These are phyloP conservation scores for Colletotrichum zoysiae DNA, from an alignment of 2,329 filamentous ascomycete genomes.

Conservation along the genomic window DNA sequence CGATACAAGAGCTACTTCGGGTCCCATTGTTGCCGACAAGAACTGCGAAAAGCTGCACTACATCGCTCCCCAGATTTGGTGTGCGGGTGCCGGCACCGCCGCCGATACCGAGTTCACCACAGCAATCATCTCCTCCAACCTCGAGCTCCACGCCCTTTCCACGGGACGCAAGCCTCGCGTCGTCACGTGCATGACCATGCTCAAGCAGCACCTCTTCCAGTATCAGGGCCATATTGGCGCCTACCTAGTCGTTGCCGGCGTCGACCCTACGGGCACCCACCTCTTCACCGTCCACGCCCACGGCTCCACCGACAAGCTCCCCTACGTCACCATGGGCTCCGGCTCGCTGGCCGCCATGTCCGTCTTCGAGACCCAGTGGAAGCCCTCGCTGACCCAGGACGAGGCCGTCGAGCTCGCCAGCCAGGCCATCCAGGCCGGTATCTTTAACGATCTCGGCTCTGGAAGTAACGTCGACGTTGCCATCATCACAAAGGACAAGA, in stretches of 20 bases:
- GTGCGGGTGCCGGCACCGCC: constrained; percentile 95
- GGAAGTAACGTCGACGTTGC: constrained; percentile 98
- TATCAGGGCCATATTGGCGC: constrained; percentile 98
- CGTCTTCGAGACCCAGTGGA: constrained; percentile 97
- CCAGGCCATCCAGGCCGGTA: constrained; percentile 93
- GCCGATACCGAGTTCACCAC: constrained; percentile 99
- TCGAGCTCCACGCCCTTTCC: constrained; percentile 96
- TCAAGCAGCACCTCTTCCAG: constrained; percentile 99
- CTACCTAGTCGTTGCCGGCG: constrained; percentile 96
- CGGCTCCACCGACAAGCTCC: constrained; percentile 97
- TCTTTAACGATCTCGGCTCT: constrained; percentile 98
- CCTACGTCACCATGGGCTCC: constrained; percentile 99
- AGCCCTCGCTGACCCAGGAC: constrained; percentile 79
- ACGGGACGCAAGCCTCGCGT: constrained; percentile 97
- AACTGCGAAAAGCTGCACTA: constrained; percentile 99
- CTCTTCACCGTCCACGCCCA: constrained; percentile 99
- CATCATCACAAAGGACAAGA: constrained; percentile 95
- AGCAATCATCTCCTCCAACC: constrained; percentile 96
- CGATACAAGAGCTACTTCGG: constrained; percentile 96
- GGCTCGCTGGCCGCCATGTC: constrained; percentile 97
- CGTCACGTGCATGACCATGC: constrained; percentile 98
- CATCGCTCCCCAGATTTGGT: constrained; percentile 99
- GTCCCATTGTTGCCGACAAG: constrained; percentile 99
- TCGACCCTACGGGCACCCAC: constrained; percentile 93
- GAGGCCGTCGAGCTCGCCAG: constrained; percentile 86